phyloP scores from a whole-genome alignment of 2,329 filamentous ascomycete species.

The Aspergillus novofumigatus region DNA sequence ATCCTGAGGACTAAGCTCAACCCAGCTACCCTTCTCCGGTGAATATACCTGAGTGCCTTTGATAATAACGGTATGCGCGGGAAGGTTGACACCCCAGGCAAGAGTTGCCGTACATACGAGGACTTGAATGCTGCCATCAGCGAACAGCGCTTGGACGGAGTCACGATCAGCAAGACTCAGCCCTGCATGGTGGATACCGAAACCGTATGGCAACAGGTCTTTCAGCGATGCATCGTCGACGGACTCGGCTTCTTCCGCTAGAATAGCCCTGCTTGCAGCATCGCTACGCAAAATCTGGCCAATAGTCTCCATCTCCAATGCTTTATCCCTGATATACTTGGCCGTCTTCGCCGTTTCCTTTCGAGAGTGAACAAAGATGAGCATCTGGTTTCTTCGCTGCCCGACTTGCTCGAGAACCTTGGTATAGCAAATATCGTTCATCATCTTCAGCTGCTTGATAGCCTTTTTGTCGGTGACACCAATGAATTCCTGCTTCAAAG shows the following conservation, averaged over 20 bases:
- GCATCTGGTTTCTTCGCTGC: constrained; percentile 90
- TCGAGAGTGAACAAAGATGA: constrained; percentile 96
- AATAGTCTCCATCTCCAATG: constrained; percentile 94
- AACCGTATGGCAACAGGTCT: constrained; percentile 90
- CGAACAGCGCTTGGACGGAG: constrained; percentile 91
- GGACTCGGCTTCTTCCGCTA: constrained; percentile 77
- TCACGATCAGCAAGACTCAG: constrained; percentile 95
- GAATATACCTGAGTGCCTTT: constrained; percentile 98
- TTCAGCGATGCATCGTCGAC: constrained; percentile 86
- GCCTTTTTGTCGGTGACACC: constrained; percentile 96
- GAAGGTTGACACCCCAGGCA: constrained; percentile 97
- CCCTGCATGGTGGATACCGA: constrained; percentile 97
- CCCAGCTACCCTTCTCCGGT: constrained; percentile 97
- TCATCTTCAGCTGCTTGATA: constrained; percentile 97
- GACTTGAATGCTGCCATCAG: constrained; percentile 86
- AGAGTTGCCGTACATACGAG: constrained; percentile 97
- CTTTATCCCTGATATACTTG: constrained; percentile 92
- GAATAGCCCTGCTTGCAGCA: constrained; percentile 81
- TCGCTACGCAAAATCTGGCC: constrained; percentile 92
- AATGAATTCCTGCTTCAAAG: constrained; percentile 93
- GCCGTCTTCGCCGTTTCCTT: constrained; percentile 99
- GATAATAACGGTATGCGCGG: constrained; percentile 97
- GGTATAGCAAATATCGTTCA: constrained; percentile 98
- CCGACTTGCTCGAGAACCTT: constrained; percentile 97
- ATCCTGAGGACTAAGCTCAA: constrained; percentile 94